phyloP scores from a whole-genome alignment of 2,329 filamentous ascomycete genomes.

The Orbilia javanica region DNA sequence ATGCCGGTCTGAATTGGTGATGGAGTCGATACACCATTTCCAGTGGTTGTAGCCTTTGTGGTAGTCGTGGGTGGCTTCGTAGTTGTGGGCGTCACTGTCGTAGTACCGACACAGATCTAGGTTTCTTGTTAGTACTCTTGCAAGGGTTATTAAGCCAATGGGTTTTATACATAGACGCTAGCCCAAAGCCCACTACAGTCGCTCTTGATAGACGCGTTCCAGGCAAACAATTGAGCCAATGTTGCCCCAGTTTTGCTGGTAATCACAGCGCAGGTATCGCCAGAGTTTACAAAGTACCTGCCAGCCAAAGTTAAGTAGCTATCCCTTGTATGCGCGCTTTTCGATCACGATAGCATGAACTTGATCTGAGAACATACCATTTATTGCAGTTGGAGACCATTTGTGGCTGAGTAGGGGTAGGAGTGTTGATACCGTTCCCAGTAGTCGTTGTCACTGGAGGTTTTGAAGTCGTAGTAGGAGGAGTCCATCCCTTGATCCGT shows the following conservation, averaged over 20 bases:
- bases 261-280: not conserved
- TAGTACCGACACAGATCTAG: not conserved
- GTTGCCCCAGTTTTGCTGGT: slow-evolving; percentile 10
- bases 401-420: not conserved
- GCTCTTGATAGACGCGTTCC: not conserved
- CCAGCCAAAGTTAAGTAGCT: not conserved
- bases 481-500: not conserved
- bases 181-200: slow-evolving; percentile 1
- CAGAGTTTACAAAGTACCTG: not conserved
- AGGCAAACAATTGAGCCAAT: not conserved
- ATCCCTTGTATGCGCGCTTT: no score
- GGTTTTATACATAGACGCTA: slow-evolving; percentile 16
- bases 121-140: not conserved
- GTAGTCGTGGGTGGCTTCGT: not conserved
- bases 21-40: not conserved
- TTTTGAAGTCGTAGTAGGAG: slow-evolving; percentile 6
- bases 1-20: not conserved
- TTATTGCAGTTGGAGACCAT: slow-evolving; percentile 6
- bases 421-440: not conserved
- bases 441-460: not conserved
- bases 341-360: not conserved
- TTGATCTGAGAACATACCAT: not conserved
- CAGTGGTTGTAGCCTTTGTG: not conserved
- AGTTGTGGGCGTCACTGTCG: not conserved
- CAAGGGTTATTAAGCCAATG: no score